These are phyloP conservation scores for Alternaria sp. DNA, from an alignment of 2,329 filamentous ascomycete species.

Conservation along the genomic window DNA sequence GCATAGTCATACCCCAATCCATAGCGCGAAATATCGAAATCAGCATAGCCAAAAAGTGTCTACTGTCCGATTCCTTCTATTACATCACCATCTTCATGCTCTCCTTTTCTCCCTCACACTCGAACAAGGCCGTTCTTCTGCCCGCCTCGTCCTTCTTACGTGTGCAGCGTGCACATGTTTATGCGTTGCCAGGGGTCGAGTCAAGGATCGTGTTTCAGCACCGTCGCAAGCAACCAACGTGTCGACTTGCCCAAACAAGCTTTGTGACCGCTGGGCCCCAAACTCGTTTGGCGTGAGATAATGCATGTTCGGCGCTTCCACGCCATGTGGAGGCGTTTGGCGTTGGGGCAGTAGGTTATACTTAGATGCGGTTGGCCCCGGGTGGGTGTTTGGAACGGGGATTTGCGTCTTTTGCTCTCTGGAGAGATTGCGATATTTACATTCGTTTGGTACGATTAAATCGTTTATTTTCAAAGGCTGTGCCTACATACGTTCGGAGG, in stretches of 20 bases:
- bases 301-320: not conserved
- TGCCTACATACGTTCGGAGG: not conserved
- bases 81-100: not conserved
- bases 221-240: slow-evolving; percentile 33
- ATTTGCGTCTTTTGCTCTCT: not conserved
- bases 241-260: slow-evolving; percentile 19
- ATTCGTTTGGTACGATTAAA: not conserved
- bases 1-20: slow-evolving; percentile 9
- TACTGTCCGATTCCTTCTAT: not conserved
- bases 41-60: not conserved
- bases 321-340: not conserved
- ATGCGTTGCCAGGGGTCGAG: not conserved
- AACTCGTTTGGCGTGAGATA: slow-evolving; percentile 26
- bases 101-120: not conserved
- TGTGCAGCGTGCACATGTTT: not conserved
- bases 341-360: not conserved
- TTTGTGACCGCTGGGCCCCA: slow-evolving; percentile 12
- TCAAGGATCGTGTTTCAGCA: slow-evolving; percentile 22
- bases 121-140: not conserved
- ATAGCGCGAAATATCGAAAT: slow-evolving; percentile 14
- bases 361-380: slow-evolving; percentile 8
- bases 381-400: not conserved
- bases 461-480: not conserved
- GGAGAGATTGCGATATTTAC: not conserved
- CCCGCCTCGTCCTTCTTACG: not conserved